These are phyloP conservation scores for Diaporthe australafricana DNA, from an alignment of 2,329 filamentous ascomycete genomes.

Conservation along the genomic window DNA sequence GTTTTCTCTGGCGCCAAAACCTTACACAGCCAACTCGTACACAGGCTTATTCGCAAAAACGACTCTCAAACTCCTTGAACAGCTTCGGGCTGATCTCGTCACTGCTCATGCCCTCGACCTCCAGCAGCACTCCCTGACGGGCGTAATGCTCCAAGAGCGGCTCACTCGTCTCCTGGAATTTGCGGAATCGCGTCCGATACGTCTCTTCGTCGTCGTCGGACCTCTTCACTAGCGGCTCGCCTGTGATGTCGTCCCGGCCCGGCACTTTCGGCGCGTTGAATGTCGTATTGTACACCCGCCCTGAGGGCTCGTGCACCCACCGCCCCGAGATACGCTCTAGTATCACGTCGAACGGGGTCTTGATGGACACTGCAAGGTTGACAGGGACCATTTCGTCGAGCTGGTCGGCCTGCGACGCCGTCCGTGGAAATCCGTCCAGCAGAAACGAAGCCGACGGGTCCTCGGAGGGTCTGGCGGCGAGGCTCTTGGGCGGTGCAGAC, in stretches of 20 bases:
- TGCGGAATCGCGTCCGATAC: constrained; percentile 82
- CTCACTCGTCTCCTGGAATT: constrained; percentile 88
- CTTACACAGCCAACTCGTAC: neutral
- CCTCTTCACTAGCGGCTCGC: constrained; percentile 84
- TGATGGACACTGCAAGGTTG: constrained; percentile 89
- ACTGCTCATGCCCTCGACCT: constrained; percentile 88
- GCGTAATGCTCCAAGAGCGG: constrained; percentile 92
- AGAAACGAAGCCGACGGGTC: constrained; percentile 88
- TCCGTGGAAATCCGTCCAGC: constrained; percentile 95
- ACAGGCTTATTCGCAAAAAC: constrained; percentile 65
- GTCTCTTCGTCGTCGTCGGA: constrained; percentile 89
- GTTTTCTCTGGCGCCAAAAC: neutral
- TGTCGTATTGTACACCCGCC: constrained; percentile 92
- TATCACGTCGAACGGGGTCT: constrained; percentile 88
- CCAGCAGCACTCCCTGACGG: constrained; percentile 83
- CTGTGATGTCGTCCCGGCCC: constrained; percentile 90
- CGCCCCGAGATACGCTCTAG: constrained; percentile 90
- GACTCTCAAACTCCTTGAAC: constrained; percentile 81
- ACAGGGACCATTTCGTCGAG: constrained; percentile 90
- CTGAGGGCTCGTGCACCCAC: constrained; percentile 93
- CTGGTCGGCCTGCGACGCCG: constrained; percentile 79
- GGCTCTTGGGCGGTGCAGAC: constrained; percentile 51
- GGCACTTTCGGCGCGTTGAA: constrained; percentile 88
- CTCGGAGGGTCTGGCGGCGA: constrained; percentile 65
- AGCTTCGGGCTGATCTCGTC: constrained; percentile 96